Evolutionary conservation across 2,329 filamentous ascomycete genomes (phyloP).

Genomic region (Blastomyces percursus): DNA sequence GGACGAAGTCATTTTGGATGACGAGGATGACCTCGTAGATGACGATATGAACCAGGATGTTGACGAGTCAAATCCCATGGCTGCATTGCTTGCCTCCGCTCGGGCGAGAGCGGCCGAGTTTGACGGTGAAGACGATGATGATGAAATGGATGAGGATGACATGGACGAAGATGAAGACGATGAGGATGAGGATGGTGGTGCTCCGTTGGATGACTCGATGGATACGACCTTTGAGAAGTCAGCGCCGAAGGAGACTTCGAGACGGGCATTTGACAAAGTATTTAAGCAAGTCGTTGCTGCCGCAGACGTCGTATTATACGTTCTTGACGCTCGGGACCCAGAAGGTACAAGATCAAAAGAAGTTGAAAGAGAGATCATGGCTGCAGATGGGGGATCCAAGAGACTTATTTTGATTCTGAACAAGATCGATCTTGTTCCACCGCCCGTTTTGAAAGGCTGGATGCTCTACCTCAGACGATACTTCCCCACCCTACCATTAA

Average conservation of each 20-base stretch:
- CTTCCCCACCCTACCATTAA: conserved; percentile 83
- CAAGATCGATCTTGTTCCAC: conserved; percentile 87
- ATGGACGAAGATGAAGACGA: conserved; percentile 28
- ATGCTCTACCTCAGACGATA: conserved; percentile 72
- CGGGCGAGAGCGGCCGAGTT: conserved; percentile 66
- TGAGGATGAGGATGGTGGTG: conserved; percentile 40
- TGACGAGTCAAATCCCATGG: conserved; percentile 75
- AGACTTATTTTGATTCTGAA: conserved; percentile 84
- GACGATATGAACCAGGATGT: conserved; percentile 49
- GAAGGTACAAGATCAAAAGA: conserved; percentile 83
- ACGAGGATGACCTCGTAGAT: conserved; percentile 39
- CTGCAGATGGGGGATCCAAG: conserved; percentile 72
- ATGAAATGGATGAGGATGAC: conserved; percentile 44
- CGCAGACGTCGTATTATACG: conserved; percentile 84
- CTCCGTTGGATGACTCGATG: conserved; percentile 42
- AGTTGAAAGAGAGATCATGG: conserved; percentile 83
- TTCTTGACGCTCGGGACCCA: conserved; percentile 83
- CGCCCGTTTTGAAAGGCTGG: conserved; percentile 73
- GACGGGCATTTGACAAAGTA: conserved; percentile 86
- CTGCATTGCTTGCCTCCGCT: conserved; percentile 77
- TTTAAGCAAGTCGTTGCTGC: conserved; percentile 88
- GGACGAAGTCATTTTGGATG: conserved; percentile 25
- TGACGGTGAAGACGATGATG: conserved; percentile 53
- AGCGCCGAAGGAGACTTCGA: conserved; percentile 49
- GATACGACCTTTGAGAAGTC: conserved; percentile 32